Percentiles rank a stretch among this genome's conserved stretches.
These are phyloP conservation scores for Phytophthora uliginosa DNA, from an alignment of 352 stramenopile genomes.

Conservation along the genomic window DNA sequence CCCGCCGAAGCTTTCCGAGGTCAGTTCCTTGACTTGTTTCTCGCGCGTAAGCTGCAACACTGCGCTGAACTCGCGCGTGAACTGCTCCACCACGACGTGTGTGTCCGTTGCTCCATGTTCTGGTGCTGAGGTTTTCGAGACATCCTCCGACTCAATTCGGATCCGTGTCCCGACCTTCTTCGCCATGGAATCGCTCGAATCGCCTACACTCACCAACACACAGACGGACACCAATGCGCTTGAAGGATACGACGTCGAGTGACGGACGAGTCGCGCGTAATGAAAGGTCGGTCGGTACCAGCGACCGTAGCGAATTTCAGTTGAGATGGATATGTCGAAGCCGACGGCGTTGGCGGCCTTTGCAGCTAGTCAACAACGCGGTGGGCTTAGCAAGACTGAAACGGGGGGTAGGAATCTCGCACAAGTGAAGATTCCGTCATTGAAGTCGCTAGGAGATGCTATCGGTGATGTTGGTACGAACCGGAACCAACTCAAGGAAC, in stretches of 20 bases:
- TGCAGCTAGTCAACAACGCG: slow-evolving; percentile 20
- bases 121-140: slow-evolving; percentile 6
- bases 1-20: slow-evolving; percentile 5
- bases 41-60: slow-evolving; percentile 53
- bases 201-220: neutral
- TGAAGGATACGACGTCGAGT: neutral
- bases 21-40: slow-evolving; percentile 28
- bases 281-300: slow-evolving; percentile 30
- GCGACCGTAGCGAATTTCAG: neutral
- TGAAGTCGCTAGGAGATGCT: neutral
- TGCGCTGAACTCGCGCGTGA: slow-evolving; percentile 57
- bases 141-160: slow-evolving; percentile 16
- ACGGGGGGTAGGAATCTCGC: slow-evolving; percentile 5
- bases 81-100: slow-evolving; percentile 57
- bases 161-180: slow-evolving; percentile 17
- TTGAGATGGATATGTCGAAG: slow-evolving; percentile 16
- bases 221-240: neutral
- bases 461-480: neutral
- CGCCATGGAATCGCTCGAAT: slow-evolving; percentile 14
- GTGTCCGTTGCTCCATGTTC: neutral
- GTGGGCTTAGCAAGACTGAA: slow-evolving; percentile 7
- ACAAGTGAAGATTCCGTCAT: slow-evolving; percentile 20
- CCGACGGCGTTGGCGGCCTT: slow-evolving; percentile 26
- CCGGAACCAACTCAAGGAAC: neutral
- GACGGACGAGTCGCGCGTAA: neutral